Conservation (phyloP, 2,329 filamentous ascomycete species). For the Aquanectria penicillioides region DNA sequence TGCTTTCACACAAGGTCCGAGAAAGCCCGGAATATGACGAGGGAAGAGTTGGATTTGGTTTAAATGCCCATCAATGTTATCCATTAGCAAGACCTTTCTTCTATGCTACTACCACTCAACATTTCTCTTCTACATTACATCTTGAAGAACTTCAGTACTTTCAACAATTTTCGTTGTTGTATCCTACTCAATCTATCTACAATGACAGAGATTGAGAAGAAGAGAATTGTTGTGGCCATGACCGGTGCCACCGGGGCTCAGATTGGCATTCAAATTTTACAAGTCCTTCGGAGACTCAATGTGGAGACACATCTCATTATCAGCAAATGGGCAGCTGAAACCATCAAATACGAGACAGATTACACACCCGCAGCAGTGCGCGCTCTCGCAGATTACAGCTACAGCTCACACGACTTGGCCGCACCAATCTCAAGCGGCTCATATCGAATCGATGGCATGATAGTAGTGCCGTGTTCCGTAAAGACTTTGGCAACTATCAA, state of each 20-base stretch:
- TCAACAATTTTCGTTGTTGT: too few relatives aligned
- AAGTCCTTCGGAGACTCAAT: conserved; percentile 24
- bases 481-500: conserved; percentile 57
- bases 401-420: conserved; percentile 29
- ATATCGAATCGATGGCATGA: conserved; percentile 53
- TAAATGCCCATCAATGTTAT: too few relatives aligned
- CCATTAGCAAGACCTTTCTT: too few relatives aligned
- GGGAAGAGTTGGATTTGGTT: too few relatives aligned
- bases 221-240: conserved; percentile 31
- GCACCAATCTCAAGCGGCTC: conserved; percentile 34
- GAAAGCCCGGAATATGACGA: too few relatives aligned
- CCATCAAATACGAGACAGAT: conserved; percentile 33
- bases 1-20: neutral
- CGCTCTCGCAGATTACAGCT: conserved; percentile 26
- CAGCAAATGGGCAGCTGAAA: conserved; percentile 33
- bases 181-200: too few relatives aligned
- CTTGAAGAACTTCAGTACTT: too few relatives aligned
- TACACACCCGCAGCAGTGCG: conserved; percentile 23
- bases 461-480: conserved; percentile 60
- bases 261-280: conserved; percentile 28
- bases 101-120: too few relatives aligned
- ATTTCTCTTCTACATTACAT: too few relatives aligned
- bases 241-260: conserved; percentile 32
- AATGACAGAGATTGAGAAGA: conserved; percentile 6
- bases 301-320: conserved; percentile 33